phyloP scores from a whole-genome alignment of 805 yeast species.

The Hanseniaspora opuntiae region DNA sequence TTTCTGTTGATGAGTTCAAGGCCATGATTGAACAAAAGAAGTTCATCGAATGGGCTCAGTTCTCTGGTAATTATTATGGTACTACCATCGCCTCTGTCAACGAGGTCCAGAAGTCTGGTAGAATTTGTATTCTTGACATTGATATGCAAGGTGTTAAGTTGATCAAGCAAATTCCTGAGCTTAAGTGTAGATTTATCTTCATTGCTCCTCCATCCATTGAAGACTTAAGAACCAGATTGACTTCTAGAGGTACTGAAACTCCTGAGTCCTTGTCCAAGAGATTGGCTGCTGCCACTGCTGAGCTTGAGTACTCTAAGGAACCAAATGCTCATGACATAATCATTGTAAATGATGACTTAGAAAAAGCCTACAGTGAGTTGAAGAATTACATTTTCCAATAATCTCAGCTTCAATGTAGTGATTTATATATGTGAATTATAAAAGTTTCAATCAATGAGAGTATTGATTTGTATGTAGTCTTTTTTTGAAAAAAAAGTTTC shows the following conservation, averaged over 20 bases:
- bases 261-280: constrained; percentile 73
- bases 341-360: constrained; percentile 83
- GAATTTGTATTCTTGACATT: constrained; percentile 82
- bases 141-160: constrained; percentile 98
- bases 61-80: constrained; percentile 95
- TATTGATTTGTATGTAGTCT: no score
- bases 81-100: constrained; percentile 78
- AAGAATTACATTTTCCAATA: constrained; percentile 55
- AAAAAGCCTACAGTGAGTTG: constrained; percentile 71
- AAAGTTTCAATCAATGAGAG: no score
- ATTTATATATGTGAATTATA: background rate
- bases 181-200: constrained; percentile 76
- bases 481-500: no score
- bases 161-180: constrained; percentile 58
- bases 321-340: constrained; percentile 78
- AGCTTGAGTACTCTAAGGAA: constrained; percentile 73
- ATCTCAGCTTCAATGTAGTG: background rate
- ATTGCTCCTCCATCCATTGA: constrained; percentile 88
- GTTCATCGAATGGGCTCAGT: constrained; percentile 95
- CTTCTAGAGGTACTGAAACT: constrained; percentile 90
- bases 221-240: constrained; percentile 57
- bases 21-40: constrained; percentile 55
- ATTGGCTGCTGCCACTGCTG: constrained; percentile 73
- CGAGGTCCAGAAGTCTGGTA: constrained; percentile 40
- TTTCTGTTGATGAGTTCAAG: constrained; percentile 67